phyloP scores from a whole-genome alignment of 2,329 filamentous ascomycete species.

The Pseudocercospora cruenta region DNA sequence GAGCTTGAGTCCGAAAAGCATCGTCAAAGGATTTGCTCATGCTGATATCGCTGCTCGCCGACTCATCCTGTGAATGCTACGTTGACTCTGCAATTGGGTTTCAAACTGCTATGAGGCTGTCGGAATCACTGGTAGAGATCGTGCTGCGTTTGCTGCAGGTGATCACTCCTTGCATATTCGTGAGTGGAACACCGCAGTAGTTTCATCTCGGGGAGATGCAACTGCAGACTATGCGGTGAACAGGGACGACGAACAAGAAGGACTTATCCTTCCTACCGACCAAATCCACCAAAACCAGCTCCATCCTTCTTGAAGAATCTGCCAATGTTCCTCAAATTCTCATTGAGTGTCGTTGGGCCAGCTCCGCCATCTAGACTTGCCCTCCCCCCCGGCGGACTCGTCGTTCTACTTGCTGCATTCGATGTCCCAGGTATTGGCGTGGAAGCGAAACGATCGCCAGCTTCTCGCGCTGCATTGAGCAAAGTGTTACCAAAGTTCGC shows the following conservation, averaged over 20 bases:
- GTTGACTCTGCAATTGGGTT: background rate
- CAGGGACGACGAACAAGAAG: background rate
- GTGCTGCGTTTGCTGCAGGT: background rate
- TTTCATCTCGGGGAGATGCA: background rate
- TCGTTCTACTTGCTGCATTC: conserved; percentile 39
- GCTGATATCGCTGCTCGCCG: background rate
- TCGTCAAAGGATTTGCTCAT: background rate
- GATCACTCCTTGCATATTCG: background rate
- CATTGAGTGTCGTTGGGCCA: conserved; percentile 73
- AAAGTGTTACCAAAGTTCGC: conserved; percentile 78
- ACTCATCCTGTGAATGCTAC: background rate
- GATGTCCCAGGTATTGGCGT: conserved; percentile 46
- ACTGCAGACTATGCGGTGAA: background rate
- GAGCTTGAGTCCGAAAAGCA: background rate
- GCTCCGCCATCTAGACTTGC: conserved; percentile 33
- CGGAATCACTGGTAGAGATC: background rate
- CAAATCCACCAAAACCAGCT: conserved; percentile 51
- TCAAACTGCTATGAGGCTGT: background rate
- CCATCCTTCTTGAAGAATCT: conserved; percentile 94
- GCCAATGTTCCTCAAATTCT: conserved; percentile 92
- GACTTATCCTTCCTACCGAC: conserved; percentile 13
- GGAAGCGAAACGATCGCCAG: conserved; percentile 69
- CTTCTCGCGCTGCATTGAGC: conserved; percentile 86
- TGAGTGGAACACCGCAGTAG: background rate
- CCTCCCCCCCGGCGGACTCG: conserved; percentile 35